Base-by-base conservation (phyloP, 179 eudicot species). In the Silene vulgaris region DNA sequence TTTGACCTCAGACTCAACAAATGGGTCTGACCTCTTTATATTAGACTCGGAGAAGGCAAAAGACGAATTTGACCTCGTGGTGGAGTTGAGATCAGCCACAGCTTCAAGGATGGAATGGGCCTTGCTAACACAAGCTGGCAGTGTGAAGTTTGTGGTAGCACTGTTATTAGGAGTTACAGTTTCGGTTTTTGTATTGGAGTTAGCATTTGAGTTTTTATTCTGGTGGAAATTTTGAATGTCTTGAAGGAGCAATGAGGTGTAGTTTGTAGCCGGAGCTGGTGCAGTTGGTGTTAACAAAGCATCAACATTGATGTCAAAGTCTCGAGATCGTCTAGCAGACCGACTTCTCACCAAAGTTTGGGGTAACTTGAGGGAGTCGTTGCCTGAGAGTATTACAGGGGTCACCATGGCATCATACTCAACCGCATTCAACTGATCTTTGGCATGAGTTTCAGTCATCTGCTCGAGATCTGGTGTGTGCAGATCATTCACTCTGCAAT, bases 221-320 rank as follows among this genome's bases (percentile, higher is more conserved):
- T 95, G 94, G 84, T 92, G 97, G 85, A 95, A 95, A 75, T 90
- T 94, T 56, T 94, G 96, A 37, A 92, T 93, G 79, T 93, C 98
- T 84, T 91, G 91, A 0, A 93, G 93, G 14, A 93, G 82, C 2
- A 93, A 76, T 1, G 94, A 83, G 7, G 89, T 88, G 79, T 92
- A 95, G 77, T 83, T 71, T 68, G 89, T 80, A 43, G 83, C 73
- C 0, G 94, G 85, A 70, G 72, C 69, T 3, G 95, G 87, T 23
- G 26, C 26, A 60, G 73, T 73, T 11, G 94, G 87, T 57, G 83
- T 80, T 74, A 81, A 21, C 68, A 86, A 78, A 29, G 87, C 72
- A 56, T 91, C 97, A 2, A 85, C 88, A 76, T 85, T 88, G 80
- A 88, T 76, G 74, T 94, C 97, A 4, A 94, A 79, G 78, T 94